Conservation (phyloP, 345 rosid genomes). For the Hibiscus mutabilis region DNA sequence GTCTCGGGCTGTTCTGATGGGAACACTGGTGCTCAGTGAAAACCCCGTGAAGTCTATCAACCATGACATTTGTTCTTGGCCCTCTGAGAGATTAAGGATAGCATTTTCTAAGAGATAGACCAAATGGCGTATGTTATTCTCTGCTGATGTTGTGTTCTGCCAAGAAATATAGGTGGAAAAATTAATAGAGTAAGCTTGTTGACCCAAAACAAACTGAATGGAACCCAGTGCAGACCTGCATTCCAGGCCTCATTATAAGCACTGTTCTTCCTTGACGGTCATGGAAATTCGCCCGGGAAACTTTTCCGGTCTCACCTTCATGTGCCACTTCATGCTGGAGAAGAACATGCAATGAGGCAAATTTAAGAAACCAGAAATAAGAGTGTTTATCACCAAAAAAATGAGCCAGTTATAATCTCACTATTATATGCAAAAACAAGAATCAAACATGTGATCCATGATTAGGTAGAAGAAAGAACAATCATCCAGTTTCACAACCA, state of each 20-base stretch:
- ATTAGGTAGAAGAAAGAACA: neutral
- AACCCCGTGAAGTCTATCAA: constrained; percentile 87
- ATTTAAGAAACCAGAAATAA: neutral
- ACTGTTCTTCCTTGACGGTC: constrained; percentile 75
- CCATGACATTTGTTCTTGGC: constrained; percentile 89
- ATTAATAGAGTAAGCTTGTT: neutral
- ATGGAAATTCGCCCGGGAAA: constrained; percentile 64
- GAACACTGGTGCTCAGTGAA: constrained; percentile 40
- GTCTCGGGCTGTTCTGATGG: constrained; percentile 65
- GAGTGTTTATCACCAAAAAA: neutral
- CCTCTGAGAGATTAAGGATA: constrained; percentile 69
- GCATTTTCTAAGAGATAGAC: constrained; percentile 86
- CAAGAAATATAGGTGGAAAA: neutral
- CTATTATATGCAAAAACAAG: neutral
- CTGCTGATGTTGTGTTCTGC: constrained; percentile 73
- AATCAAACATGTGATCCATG: neutral
- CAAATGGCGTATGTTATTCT: constrained; percentile 65
- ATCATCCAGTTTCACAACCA: neutral
- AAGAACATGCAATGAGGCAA: neutral
- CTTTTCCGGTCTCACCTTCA: constrained; percentile 94
- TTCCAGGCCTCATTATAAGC: constrained; percentile 87
- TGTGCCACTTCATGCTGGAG: constrained; percentile 66
- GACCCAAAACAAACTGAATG: neutral
- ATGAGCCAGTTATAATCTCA: neutral
- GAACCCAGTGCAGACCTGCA: constrained; percentile 43